Evolutionary conservation across 306 rosid species (phyloP), one percentile per base, ranked within the genome.

Genomic region (Carpinus fangiana): DNA sequence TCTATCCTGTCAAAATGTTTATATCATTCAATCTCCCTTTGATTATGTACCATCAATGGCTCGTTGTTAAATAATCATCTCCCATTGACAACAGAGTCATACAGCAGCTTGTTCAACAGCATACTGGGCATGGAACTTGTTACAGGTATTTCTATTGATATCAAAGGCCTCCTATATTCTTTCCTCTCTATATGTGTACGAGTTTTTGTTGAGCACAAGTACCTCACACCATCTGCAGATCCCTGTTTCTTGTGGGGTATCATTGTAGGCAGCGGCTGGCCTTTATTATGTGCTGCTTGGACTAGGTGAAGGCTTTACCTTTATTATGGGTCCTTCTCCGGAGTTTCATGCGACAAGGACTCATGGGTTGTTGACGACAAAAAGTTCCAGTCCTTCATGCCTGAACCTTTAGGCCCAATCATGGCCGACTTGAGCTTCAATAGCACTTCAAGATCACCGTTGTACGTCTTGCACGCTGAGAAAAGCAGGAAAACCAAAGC

Each of bases 171-270:
- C 59, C 70, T 48, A 17, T 65, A 38, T 69, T 76, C 70, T 50
- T 71, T 67, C 59, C 57, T 53, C n/a, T 61, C 17, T 60, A 5
- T 73, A 69, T 76, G 21, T 78, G 31, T 61, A 2, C 72, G 6
- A 16, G 18, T 34, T 76, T 76, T 54, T 23, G 73, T 51, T 36
- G 48, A 73, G 64, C 14, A 54, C 65, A 46, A 26, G 56, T 47
- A 12, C 26, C 67, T 51, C 34, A 73, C 59, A 73, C 65, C 71
- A 18, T 43, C 67, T 77, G 81, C 87, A 95, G 98, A 73, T 95
- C 80, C 99, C 99, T 18, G 75, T 93, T 70, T 85, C 98, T 36
- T 41, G 93, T 67, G 93, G 96, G 60, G 96, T 92, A 74, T 87
- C 95, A 47, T 36, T 74, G 26, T 92, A 89, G 8, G 99, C 93